These are phyloP conservation scores for Rubus parviflorus DNA, from an alignment of 306 rosid species.

Conservation along the genomic window DNA sequence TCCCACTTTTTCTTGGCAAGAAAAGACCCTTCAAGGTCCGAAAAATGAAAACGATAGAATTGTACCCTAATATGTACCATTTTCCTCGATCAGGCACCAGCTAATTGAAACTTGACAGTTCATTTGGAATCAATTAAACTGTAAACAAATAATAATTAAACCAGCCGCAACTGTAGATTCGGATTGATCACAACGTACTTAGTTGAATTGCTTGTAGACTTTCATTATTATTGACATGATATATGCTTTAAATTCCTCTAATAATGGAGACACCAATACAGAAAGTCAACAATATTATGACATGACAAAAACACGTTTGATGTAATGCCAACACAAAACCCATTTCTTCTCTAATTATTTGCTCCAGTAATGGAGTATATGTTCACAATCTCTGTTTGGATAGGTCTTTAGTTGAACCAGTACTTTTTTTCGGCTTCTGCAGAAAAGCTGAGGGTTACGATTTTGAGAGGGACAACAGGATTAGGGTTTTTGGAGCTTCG, in stretches of 20 bases:
- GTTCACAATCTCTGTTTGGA: background rate
- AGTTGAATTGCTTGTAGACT: background rate
- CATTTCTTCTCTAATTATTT: background rate
- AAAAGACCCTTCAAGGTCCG: background rate
- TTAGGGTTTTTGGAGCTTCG: constrained; percentile 1
- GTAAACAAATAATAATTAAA: background rate
- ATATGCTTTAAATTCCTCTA: background rate
- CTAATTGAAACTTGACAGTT: background rate
- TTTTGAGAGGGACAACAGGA: background rate
- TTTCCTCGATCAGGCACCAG: background rate
- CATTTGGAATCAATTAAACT: background rate
- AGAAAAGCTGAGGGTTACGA: background rate
- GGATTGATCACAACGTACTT: background rate
- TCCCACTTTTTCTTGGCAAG: background rate
- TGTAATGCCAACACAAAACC: background rate
- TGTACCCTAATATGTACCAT: background rate
- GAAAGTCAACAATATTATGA: background rate
- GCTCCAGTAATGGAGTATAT: background rate
- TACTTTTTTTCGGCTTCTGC: background rate
- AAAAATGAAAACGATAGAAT: background rate
- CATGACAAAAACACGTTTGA: constrained; percentile 4
- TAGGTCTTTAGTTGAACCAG: background rate
- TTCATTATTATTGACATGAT: background rate
- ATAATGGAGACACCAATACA: constrained; percentile 12
- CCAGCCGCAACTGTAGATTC: background rate